These are phyloP conservation scores for Hericium alpestre DNA, from an alignment of 768 basidiomycete genomes.

Conservation along the genomic window DNA sequence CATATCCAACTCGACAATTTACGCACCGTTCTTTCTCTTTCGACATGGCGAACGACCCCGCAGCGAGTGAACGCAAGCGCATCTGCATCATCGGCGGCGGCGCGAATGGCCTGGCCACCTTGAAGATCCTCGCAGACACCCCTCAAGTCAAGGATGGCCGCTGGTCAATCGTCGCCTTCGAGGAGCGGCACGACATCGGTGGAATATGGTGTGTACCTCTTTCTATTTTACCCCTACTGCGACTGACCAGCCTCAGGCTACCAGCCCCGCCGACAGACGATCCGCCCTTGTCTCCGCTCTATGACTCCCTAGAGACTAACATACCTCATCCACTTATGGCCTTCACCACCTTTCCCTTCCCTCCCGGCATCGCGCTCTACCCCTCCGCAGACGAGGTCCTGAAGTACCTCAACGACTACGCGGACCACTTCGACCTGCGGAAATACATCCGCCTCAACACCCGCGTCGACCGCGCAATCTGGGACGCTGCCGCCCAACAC, in stretches of 20 bases:
- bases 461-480: conserved; percentile 36
- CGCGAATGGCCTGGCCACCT: conserved; percentile 58
- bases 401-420: conserved; percentile 60
- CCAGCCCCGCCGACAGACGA: conserved; percentile 40
- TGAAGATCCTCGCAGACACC: conserved; percentile 55
- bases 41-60: too few species aligned
- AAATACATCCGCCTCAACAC: conserved; percentile 57
- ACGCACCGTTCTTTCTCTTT: too few species aligned
- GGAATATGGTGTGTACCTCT: conserved; percentile 57
- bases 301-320: conserved; percentile 76
- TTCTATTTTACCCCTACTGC: background rate
- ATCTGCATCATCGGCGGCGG: conserved; percentile 74
- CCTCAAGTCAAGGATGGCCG: conserved; percentile 41
- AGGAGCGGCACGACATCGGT: conserved; percentile 55
- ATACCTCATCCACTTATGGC: conserved; percentile 73
- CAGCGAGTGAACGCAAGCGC: conserved; percentile 14
- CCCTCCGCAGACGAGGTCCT: conserved; percentile 52
- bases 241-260: conserved; percentile 27
- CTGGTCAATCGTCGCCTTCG: conserved; percentile 61
- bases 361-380: conserved; percentile 61
- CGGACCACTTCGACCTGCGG: conserved; percentile 46
- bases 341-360: conserved; percentile 52
- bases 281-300: conserved; percentile 58
- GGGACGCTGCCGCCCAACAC: conserved; percentile 21
- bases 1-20: too few species aligned